Evolutionary conservation across 2,329 filamentous ascomycete genomes (phyloP).

Genomic region (Sarocladium kiliense): DNA sequence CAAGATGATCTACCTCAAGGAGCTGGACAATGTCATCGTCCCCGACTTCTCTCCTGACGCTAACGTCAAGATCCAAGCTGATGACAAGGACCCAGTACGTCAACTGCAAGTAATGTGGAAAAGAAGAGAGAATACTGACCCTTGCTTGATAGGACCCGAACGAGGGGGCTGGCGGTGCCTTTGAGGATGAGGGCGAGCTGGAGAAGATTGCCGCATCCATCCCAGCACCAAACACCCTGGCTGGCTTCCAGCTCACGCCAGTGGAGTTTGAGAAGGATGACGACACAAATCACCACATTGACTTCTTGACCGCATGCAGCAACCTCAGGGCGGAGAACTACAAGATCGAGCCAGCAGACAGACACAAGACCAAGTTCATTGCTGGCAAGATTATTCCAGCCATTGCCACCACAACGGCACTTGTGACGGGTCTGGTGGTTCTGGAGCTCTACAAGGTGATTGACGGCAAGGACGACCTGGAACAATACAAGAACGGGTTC

Average conservation of each 20-base stretch:
- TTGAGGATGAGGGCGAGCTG: conserved; percentile 73
- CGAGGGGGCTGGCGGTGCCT: conserved; percentile 42
- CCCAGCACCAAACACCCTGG: conserved; percentile 72
- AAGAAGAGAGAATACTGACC: background rate
- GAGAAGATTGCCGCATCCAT: conserved; percentile 66
- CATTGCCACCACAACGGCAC: conserved; percentile 92
- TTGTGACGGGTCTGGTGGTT: conserved; percentile 89
- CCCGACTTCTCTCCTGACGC: conserved; percentile 90
- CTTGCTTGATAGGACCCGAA: conserved; percentile 64
- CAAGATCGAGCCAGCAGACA: conserved; percentile 87
- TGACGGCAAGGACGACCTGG: conserved; percentile 92
- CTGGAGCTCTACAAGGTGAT: conserved; percentile 95
- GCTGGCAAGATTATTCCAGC: conserved; percentile 99
- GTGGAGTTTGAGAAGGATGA: conserved; percentile 99
- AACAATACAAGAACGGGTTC: conserved; percentile 99
- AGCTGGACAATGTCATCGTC: conserved; percentile 88
- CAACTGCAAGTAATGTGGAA: background rate
- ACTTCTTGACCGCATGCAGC: conserved; percentile 96
- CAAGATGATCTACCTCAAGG: conserved; percentile 67
- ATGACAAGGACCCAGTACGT: conserved; percentile 81
- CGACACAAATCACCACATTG: conserved; percentile 95
- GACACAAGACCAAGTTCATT: conserved; percentile 99
- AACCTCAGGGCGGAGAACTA: conserved; percentile 97
- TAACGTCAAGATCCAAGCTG: conserved; percentile 92
- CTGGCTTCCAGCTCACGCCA: conserved; percentile 82